These are phyloP conservation scores for Silene vulgaris DNA, from an alignment of 179 eudicot species.

Conservation along the genomic window DNA sequence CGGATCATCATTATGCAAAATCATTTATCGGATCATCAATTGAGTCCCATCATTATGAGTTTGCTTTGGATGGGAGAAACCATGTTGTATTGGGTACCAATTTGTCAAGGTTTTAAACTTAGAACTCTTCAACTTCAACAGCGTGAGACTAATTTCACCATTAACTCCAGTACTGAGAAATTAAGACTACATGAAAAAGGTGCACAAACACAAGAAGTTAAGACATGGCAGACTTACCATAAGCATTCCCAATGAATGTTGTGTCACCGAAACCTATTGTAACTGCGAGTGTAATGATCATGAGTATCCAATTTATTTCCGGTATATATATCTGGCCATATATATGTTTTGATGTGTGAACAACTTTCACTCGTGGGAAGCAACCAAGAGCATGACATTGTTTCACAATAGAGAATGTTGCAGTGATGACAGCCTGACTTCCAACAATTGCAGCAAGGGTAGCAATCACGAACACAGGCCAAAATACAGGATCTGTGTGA, in stretches of 20 bases:
- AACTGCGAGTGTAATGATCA: conserved; percentile 78
- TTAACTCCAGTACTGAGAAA: not conserved
- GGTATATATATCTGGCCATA: conserved; percentile 91
- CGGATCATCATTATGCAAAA: not conserved
- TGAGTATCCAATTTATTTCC: conserved; percentile 94
- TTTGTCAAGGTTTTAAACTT: not conserved
- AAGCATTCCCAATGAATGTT: conserved; percentile 82
- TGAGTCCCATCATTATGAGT: not conserved
- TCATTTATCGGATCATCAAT: not conserved
- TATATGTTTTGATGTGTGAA: conserved; percentile 85
- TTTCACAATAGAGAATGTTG: conserved; percentile 86
- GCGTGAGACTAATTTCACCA: not conserved
- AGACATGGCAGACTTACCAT: conserved; percentile 43
- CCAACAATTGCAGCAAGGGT: conserved; percentile 89
- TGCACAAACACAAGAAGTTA: conserved; percentile 11
- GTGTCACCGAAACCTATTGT: conserved; percentile 85
- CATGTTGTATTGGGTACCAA: not conserved
- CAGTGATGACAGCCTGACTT: conserved; percentile 86
- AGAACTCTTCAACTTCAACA: not conserved
- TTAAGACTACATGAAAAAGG: conserved; percentile 1
- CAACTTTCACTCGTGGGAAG: conserved; percentile 91
- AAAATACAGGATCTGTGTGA: conserved; percentile 50
- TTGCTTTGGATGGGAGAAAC: not conserved
- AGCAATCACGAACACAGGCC: conserved; percentile 92
- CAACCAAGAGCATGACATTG: conserved; percentile 94